A percentile compares a stretch with the other conserved stretches of the same genome.
These are phyloP conservation scores for Chlamydomonas incerta DNA, from an alignment of 139 green algal genomes.

Conservation along the genomic window DNA sequence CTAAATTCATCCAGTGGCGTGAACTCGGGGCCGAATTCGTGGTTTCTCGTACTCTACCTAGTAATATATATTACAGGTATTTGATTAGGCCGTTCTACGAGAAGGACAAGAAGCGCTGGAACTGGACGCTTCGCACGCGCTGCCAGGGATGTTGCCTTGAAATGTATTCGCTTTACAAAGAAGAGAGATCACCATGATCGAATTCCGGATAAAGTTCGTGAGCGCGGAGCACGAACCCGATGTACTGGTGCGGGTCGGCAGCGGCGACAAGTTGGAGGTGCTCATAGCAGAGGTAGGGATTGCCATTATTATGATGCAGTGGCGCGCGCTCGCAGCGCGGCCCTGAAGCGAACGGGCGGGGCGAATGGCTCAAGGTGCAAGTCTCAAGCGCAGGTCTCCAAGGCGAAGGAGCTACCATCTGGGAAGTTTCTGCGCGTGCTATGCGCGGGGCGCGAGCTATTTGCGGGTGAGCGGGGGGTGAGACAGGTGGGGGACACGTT, in stretches of 20 bases:
- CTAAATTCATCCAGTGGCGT: too few relatives aligned
- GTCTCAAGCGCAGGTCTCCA: conserved; percentile 25
- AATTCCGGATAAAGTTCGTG: conserved; percentile 28
- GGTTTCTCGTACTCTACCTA: too few relatives aligned
- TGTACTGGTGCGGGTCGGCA: neutral
- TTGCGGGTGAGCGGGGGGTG: neutral
- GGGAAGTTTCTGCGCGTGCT: conserved; percentile 48
- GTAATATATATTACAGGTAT: too few relatives aligned
- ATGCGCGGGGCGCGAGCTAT: conserved; percentile 53
- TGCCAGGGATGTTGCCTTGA: neutral
- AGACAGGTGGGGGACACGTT: too few relatives aligned
- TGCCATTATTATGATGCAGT: too few relatives aligned
- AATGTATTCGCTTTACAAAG: neutral
- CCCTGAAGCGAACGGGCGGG: too few relatives aligned
- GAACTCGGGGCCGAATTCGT: too few relatives aligned
- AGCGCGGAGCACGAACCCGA: conserved; percentile 12
- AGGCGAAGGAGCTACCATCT: neutral
- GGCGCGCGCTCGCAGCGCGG: too few relatives aligned
- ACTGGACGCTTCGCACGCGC: too few relatives aligned
- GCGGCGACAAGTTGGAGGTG: neutral
- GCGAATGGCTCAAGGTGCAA: too few relatives aligned
- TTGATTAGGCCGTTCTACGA: too few relatives aligned
- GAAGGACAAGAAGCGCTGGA: too few relatives aligned
- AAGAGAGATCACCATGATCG: neutral
- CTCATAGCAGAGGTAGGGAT: neutral